Evolutionary conservation across 192 early-diverging fungal genomes (phyloP), one percentile per base, ranked within the genome.

Genomic region (Coemansia sp.): DNA sequence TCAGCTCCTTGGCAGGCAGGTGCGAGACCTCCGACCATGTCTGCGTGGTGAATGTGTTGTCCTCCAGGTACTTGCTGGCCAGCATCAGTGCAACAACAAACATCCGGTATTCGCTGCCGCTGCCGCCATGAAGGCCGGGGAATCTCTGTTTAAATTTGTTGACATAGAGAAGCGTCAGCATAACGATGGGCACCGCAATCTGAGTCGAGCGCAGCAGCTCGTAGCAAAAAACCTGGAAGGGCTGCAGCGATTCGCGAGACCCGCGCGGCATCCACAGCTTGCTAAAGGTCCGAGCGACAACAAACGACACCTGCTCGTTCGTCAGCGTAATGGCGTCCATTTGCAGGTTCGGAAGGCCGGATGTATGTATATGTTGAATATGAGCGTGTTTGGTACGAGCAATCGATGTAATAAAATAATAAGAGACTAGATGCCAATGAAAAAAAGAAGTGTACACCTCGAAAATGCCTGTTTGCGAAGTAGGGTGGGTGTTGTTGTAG

Each of bases 1-100:
- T 90, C 29, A 95, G 83, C 64, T 95, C 91, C 52, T 78, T 64
- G 32, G 91, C 82, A 8, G 86, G 89, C 63, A 95, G 88, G 48
- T 85, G 82, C 34, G 89, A 90, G 19, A 95, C 90, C 58, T 93
- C 85, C 18, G 88, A 85, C 94, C 94, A 95, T 1, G 93, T 93
- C 72, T 88, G 85, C 69, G 91, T 93, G 13, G 94, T 87, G 64
- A 91, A 95, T 49, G 91, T 94, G 71, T 94, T 93, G 74, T 95
- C 94, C 65, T 92, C 86, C 25, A 93, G 78, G 64, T 85, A 87
- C 65, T 95, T 95, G 81, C 90, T 93, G 55, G 90, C 87, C 4
- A 92, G 82, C 82, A 92, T 90, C 32, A 95, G 80, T 32, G 91
- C 86, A n/a, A 89, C 89, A 8, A 91, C 88, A 67, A 95, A 90